Evolutionary conservation across 2,329 filamentous ascomycete species (phyloP).

Genomic region (Verruconis gallopava): DNA sequence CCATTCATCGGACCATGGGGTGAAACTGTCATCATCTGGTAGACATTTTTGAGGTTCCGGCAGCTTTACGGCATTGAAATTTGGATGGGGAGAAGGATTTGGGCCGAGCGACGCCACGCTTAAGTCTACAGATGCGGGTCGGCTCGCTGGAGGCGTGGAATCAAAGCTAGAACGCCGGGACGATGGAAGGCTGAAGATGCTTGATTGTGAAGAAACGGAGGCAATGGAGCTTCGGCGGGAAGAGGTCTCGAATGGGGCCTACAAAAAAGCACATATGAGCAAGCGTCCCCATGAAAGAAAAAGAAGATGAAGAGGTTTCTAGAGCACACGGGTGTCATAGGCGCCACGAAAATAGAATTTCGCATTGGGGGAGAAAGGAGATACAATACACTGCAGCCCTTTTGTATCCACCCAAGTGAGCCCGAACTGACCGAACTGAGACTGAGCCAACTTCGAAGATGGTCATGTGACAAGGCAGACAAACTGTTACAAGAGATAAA

Average conservation of each 20-base stretch:
- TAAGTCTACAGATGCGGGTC: background rate
- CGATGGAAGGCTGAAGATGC: constrained; percentile 11
- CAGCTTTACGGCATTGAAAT: too few relatives aligned
- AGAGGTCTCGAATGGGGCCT: constrained; percentile 12
- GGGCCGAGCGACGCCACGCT: too few relatives aligned
- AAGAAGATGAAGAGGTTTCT: background rate
- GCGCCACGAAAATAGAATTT: background rate
- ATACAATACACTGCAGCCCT: background rate
- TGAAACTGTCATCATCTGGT: too few relatives aligned
- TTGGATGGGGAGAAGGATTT: too few relatives aligned
- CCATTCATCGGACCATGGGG: constrained; percentile 1
- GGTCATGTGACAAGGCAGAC: too few relatives aligned
- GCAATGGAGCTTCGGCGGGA: background rate
- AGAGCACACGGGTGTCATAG: background rate
- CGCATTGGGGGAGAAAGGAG: background rate
- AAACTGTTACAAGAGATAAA: background rate
- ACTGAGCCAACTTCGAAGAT: too few relatives aligned
- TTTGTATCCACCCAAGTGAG: too few relatives aligned
- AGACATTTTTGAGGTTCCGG: too few relatives aligned
- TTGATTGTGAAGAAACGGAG: constrained; percentile 6
- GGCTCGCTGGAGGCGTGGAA: constrained; percentile 7
- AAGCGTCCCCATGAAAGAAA: constrained; percentile 11
- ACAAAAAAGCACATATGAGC: constrained; percentile 18
- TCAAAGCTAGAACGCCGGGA: constrained; percentile 3
- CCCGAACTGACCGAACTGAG: too few relatives aligned